These are phyloP conservation scores for Aristolochia californica DNA, from an alignment of 164 flowering plant species.

Conservation along the genomic window DNA sequence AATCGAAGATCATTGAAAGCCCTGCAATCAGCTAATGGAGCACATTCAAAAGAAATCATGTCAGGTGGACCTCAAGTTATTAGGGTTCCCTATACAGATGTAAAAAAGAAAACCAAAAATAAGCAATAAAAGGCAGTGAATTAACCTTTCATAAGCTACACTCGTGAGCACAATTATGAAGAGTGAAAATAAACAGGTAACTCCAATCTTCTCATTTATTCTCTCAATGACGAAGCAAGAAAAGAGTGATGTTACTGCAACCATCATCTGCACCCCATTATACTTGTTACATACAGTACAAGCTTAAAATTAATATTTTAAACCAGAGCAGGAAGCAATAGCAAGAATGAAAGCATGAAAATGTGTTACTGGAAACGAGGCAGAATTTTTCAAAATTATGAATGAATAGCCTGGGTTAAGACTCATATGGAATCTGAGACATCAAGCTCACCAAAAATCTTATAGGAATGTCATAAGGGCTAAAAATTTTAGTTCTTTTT, in stretches of 20 bases:
- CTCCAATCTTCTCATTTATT: slow-evolving; percentile 31
- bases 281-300: neutral
- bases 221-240: slow-evolving; percentile 34
- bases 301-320: too few relatives aligned
- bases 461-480: too few relatives aligned
- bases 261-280: slow-evolving; percentile 38
- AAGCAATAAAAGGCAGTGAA: neutral
- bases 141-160: slow-evolving; percentile 33
- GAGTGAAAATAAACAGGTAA: slow-evolving; percentile 28
- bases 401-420: too few relatives aligned
- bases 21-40: slow-evolving; percentile 40
- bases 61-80: slow-evolving; percentile 1
- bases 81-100: neutral
- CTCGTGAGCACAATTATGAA: slow-evolving; percentile 24
- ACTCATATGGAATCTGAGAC: too few relatives aligned
- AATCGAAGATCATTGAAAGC: slow-evolving; percentile 41
- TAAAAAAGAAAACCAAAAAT: neutral
- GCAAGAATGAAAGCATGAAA: too few relatives aligned
- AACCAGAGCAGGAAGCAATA: too few relatives aligned
- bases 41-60: slow-evolving; percentile 13
- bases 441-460: too few relatives aligned
- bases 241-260: slow-evolving; percentile 32
- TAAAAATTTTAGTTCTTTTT: too few relatives aligned
- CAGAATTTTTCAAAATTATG: too few relatives aligned
- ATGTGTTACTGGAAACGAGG: too few relatives aligned